Percentiles rank a stretch among this genome's conserved stretches.
Conservation (phyloP, 2,329 filamentous ascomycete genomes). For the Aspergillus melleus region DNA sequence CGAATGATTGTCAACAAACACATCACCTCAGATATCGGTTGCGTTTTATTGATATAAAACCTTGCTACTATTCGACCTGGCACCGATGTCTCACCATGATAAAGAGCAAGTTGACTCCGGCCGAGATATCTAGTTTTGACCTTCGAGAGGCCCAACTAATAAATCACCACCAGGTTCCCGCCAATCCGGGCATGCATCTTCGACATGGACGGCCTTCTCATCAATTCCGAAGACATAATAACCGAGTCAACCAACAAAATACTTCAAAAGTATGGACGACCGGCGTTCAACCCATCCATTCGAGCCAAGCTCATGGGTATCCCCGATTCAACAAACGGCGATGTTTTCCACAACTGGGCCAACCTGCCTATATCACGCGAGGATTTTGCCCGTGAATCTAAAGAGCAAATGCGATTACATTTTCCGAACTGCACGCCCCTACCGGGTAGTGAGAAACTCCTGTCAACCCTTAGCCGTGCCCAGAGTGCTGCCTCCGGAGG, state of each 20-base stretch:
- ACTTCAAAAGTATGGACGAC: constrained; percentile 21
- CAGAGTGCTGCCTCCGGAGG: constrained; percentile 8
- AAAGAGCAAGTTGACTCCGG: neutral
- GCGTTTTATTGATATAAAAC: no score
- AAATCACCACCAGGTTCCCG: constrained; percentile 19
- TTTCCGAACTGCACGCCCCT: constrained; percentile 30
- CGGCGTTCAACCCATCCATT: constrained; percentile 18
- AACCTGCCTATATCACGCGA: constrained; percentile 28
- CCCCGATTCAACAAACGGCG: constrained; percentile 23
- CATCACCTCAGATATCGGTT: neutral
- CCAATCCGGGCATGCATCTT: constrained; percentile 36
- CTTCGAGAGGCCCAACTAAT: constrained; percentile 3
- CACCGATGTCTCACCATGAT: neutral
- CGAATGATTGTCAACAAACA: neutral
- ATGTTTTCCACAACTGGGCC: constrained; percentile 34
- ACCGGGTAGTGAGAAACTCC: constrained; percentile 20
- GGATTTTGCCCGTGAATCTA: constrained; percentile 33
- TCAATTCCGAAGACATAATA: constrained; percentile 37
- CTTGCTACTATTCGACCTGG: no score
- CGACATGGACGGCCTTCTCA: constrained; percentile 36
- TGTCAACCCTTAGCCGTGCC: constrained; percentile 19
- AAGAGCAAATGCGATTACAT: constrained; percentile 24
- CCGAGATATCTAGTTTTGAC: no score
- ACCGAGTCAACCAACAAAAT: constrained; percentile 20
- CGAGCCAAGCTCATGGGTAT: constrained; percentile 26